Base-by-base conservation (phyloP, 2,329 filamentous ascomycete genomes). In the Penicillium sp. region DNA sequence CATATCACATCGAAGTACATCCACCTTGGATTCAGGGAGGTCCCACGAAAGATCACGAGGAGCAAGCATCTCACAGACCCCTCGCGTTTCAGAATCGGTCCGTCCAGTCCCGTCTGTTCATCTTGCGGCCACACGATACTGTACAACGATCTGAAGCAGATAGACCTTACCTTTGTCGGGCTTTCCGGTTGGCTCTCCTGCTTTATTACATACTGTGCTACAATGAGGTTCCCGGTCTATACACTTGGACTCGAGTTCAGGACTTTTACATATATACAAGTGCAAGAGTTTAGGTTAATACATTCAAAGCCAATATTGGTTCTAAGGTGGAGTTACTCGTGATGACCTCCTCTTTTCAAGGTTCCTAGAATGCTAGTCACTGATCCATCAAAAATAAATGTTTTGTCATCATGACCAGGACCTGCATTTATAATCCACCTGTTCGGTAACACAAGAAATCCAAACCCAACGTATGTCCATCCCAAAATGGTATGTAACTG, bases 51-150 rank as follows among this genome's bases (percentile, higher is more conserved):
- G 31, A 52, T 59, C 56, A 61, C 56, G 53, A 47, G 59, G 29
- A 46, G 24, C 52, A 44, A 49, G 43, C 46, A 52, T 48, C 11
- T 43, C 50, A 35, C 26, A 46, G 21, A 22, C 27, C 33, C 52
- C n/a, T 37, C 39, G 11, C 43, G 56, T 56, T 61, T 59, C 56
- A 54, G 35, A 56, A 61, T 59, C 47, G 2, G 46, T n/a, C 46
- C 43, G 48, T 48, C 31, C 43, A 44, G 21, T 45, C 48, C 13
- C 33, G 24, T 19, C 24, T 21, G 14, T 26, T 10, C 6, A 26
- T 14, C 6, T n/a, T 35, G n/a, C 13, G 29, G 13, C 27, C 41
- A 31, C 41, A 41, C 27, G 31, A 45, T 39, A 43, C 27, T 14
- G 50, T 60, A 41, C 37, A 35, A 58, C 49, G 22, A n/a, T 14